phyloP scores from a whole-genome alignment of 1,284 basidiomycete species.

The Fomitiporia mediterranea region DNA sequence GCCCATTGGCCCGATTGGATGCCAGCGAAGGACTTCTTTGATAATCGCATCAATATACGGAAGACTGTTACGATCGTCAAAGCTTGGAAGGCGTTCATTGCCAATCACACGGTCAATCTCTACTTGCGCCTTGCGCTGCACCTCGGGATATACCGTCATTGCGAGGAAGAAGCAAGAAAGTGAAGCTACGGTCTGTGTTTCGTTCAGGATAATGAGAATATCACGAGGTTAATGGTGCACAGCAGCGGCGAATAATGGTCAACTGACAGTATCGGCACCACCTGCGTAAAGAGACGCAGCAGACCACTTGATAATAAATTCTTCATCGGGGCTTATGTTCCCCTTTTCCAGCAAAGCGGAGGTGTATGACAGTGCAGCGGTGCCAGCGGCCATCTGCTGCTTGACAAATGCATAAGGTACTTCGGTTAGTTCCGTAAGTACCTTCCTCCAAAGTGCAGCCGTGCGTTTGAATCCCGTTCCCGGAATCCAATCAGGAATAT shows the following conservation, averaged over 20 bases:
- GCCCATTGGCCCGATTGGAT: slow-evolving; percentile 28
- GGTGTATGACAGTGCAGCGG: slow-evolving; percentile 34
- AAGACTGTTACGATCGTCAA: slow-evolving; percentile 34
- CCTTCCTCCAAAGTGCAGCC: slow-evolving; percentile 33
- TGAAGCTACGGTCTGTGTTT: slow-evolving; percentile 4
- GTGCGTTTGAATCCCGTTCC: slow-evolving; percentile 41
- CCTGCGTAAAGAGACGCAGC: slow-evolving; percentile 30
- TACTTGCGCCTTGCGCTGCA: slow-evolving; percentile 36
- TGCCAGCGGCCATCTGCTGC: slow-evolving; percentile 39
- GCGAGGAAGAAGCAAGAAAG: slow-evolving; percentile 34
- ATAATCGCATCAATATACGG: slow-evolving; percentile 40
- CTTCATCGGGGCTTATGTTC: slow-evolving; percentile 27
- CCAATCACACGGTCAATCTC: slow-evolving; percentile 39
- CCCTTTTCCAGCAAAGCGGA: slow-evolving; percentile 34
- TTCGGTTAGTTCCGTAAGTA: slow-evolving; percentile 30
- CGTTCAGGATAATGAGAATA: not conserved
- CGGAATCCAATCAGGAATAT: slow-evolving; percentile 47
- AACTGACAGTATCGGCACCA: slow-evolving; percentile 9
- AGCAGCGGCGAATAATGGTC: not conserved
- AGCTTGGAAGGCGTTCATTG: slow-evolving; percentile 36
- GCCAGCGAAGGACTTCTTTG: slow-evolving; percentile 40
- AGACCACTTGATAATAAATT: slow-evolving; percentile 35
- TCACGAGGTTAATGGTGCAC: not conserved
- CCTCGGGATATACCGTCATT: slow-evolving; percentile 36
- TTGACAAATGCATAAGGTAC: slow-evolving; percentile 37